Evolutionary conservation across 768 basidiomycete genomes (phyloP).

Genomic region (Hypholoma fasciculare): DNA sequence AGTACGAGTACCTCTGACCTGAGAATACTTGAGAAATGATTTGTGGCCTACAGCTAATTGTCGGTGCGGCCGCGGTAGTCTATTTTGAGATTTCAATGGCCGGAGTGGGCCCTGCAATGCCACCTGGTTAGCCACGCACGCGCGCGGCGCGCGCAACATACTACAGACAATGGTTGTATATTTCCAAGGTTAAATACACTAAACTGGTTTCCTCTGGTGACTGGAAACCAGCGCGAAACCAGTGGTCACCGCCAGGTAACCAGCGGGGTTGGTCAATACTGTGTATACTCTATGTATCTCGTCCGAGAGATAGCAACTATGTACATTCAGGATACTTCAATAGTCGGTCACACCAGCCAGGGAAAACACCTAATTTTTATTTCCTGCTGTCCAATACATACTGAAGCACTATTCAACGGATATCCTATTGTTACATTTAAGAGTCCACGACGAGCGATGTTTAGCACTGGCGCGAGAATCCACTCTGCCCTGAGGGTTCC

Average conservation of each 20-base stretch:
- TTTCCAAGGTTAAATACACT: not conserved
- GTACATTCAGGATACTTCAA: not conserved
- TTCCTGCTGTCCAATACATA: too few species aligned
- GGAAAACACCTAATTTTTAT: too few species aligned
- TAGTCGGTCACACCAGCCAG: not conserved
- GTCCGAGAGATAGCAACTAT: too few species aligned
- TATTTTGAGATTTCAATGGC: too few species aligned
- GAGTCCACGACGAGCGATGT: not conserved
- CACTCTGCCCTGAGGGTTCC: slow-evolving; percentile 26
- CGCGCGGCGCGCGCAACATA: too few species aligned
- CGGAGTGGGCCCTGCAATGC: too few species aligned
- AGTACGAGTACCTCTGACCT: too few species aligned
- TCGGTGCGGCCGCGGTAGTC: too few species aligned
- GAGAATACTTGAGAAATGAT: too few species aligned
- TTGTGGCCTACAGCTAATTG: too few species aligned
- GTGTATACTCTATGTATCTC: not conserved
- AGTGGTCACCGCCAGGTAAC: not conserved
- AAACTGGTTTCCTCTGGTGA: not conserved
- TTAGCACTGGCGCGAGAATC: slow-evolving; percentile 42
- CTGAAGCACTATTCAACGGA: not conserved
- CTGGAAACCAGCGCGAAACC: not conserved
- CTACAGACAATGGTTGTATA: too few species aligned
- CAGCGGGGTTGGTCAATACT: not conserved
- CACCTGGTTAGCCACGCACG: too few species aligned
- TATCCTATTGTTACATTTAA: not conserved